Evolutionary conservation across 106 monocot species (phyloP), one percentile per base, ranked within the genome.

Genomic region (Apostasia shenzhenica): DNA sequence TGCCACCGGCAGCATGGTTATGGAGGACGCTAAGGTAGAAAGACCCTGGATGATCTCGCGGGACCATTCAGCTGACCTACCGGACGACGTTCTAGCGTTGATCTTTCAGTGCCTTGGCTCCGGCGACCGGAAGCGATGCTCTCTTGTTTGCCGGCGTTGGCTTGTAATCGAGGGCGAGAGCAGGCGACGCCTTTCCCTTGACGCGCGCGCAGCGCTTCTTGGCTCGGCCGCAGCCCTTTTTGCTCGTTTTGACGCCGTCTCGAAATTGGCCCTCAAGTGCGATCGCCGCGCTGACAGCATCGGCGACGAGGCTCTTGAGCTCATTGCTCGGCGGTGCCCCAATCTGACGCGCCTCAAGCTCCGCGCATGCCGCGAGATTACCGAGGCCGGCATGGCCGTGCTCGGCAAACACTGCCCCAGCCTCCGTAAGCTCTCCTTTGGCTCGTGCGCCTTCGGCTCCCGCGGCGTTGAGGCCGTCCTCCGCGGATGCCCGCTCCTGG

Each of bases 121-220:
- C 48, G 54, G 65, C 38, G 81, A 81, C 63, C 72, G 81, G 2
- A 76, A 69, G 43, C 60, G 45, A 9, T 76, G 72, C 57, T 81
- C 81, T 41, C 57, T 83, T 37, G 83, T 83, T 13, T 76, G 79
- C 67, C 75, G 68, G 14, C 71, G 79, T 0, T 83, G 83, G 83
- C 57, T 63, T 52, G n/a, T 7, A 45, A 45, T 79, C 55, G 83
- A 83, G 4, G 79, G 73, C 1, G 72, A 72, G 67, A 70, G 70
- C 68, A 79, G 83, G 46, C 81, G 75, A 55, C 81, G 75, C 40
- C 81, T 85, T 72, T 75, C 81, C 41, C 74, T 85, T 54, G 69
- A 81, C 75, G 78, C 81, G 8, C 72, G 75, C 14, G 75, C 81
- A 6, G 62, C 49, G 6, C 75, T 85, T 6, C 41, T 64, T 5